Evolutionary conservation across 1,139 yeast species (phyloP).

Genomic region (Blastobotrys capitulatus): DNA sequence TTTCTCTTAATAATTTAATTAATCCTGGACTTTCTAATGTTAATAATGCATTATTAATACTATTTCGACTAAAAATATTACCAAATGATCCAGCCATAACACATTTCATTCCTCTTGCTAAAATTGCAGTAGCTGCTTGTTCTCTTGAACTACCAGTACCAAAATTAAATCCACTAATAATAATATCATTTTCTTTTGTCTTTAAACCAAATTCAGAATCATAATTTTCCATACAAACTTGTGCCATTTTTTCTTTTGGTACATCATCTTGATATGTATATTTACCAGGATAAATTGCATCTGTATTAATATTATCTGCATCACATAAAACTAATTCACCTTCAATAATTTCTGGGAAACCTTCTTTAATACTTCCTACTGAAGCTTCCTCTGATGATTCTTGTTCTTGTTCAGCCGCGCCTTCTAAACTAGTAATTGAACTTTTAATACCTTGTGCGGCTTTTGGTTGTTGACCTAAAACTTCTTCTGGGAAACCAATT

Average conservation of each 20-base stretch:
- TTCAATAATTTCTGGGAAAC: constrained; percentile 80
- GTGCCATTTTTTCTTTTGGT: constrained; percentile 90
- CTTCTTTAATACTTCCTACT: constrained; percentile 50
- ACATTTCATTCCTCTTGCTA: constrained; percentile 87
- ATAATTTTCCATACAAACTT: constrained; percentile 98
- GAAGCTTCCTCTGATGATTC: constrained; percentile 32
- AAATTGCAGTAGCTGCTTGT: constrained; percentile 95
- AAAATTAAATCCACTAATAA: constrained; percentile 88
- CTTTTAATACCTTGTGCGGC: constrained; percentile 43
- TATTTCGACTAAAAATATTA: constrained; percentile 90
- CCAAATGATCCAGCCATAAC: constrained; percentile 98
- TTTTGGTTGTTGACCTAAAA: constrained; percentile 49
- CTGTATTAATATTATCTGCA: constrained; percentile 96
- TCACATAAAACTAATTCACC: constrained; percentile 95
- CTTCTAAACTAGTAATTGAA: constrained; percentile 36
- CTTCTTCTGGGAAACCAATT: constrained; percentile 89
- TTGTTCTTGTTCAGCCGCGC: too few species aligned
- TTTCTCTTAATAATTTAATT: constrained; percentile 67
- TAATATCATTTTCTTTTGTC: constrained; percentile 82
- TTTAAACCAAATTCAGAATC: constrained; percentile 79
- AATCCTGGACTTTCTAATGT: constrained; percentile 90
- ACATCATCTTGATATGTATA: constrained; percentile 98
- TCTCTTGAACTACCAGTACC: constrained; percentile 99
- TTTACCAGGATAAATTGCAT: constrained; percentile 98
- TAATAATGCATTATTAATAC: constrained; percentile 90